Percentiles rank a stretch among this genome's conserved stretches.
Conservation (phyloP, 495 filamentous ascomycete species). For the Trichodelitschia bisporula region DNA sequence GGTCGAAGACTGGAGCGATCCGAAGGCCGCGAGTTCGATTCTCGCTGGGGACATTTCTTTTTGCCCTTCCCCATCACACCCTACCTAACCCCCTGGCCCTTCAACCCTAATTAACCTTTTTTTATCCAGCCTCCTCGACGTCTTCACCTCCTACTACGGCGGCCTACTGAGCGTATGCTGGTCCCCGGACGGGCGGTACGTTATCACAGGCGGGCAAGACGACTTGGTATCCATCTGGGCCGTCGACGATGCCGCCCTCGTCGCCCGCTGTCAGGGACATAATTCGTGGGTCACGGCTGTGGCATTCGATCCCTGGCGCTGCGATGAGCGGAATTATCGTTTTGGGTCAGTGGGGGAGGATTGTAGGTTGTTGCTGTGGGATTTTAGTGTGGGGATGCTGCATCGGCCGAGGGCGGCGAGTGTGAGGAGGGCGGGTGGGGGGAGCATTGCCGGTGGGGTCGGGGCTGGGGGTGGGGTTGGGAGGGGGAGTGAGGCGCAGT, state of each 20-base stretch:
- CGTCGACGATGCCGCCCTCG: slow-evolving; percentile 53
- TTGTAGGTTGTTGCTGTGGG: slow-evolving; percentile 74
- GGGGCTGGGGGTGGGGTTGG: no score
- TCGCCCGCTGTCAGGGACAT: slow-evolving; percentile 84
- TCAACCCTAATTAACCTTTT: no score
- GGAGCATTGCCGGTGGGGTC: slow-evolving; percentile 17
- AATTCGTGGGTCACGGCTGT: slow-evolving; percentile 87
- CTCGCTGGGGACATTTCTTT: no score
- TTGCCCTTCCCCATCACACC: no score
- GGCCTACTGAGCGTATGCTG: slow-evolving; percentile 82
- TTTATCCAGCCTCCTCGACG: slow-evolving; percentile 23
- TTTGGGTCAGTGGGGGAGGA: slow-evolving; percentile 94
- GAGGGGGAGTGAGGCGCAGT: slow-evolving; percentile 12
- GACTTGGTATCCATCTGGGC: slow-evolving; percentile 91
- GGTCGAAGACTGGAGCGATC: no score
- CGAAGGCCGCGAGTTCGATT: no score
- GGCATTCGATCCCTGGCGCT: slow-evolving; percentile 88
- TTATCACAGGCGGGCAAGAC: slow-evolving; percentile 86
- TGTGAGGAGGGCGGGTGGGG: slow-evolving; percentile 32
- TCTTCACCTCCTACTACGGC: slow-evolving; percentile 82
- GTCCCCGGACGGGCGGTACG: slow-evolving; percentile 93
- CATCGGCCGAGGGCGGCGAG: slow-evolving; percentile 56
- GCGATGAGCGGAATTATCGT: slow-evolving; percentile 79
- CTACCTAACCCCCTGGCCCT: no score
- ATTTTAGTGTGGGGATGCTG: slow-evolving; percentile 92